Evolutionary conservation across 2,329 filamentous ascomycete genomes (phyloP), one percentile per base, ranked within the genome.

Genomic region (Penicillium sp.): DNA sequence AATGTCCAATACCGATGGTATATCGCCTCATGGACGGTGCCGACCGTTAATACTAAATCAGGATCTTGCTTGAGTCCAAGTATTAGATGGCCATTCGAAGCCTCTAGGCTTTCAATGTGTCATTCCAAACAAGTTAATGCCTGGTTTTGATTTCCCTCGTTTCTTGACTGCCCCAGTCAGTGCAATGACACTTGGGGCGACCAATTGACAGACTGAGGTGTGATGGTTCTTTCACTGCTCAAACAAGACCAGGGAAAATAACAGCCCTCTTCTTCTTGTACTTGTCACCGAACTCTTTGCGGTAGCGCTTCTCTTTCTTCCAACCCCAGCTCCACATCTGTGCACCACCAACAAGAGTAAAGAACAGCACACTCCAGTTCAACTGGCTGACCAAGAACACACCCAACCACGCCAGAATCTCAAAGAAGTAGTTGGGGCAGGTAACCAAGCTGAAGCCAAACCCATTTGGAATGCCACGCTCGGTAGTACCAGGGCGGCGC

Each of bases 361-460:
- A 97, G 18, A 96, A 64, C 14, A 86, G 79, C 0, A 94, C 90
- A 47, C 86, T 84, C 79, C 89, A 88, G 76, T 88, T 92, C 56
- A 78, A 58, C 67, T 90, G 87, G 65, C 86, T 92, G 50, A 93
- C 83, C 42, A 96, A 71, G 63, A 89, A 87, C 52, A 97, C 81
- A 24, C 92, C 92, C 29, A 90, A 65, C 94, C 94, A 99, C 0
- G 92, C 86, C 36, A 96, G 73, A 6, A 90, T 82, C 72, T 99
- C 94, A 65, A 95, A 97, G 79, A 96, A 85, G 80, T 99, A 99
- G 79, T 99, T 99, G 40, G 94, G 94, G 78, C 92, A 96, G 11
- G 94, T 99, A 49, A 99, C 93, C 34, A 90, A 77, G 60, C 79
- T 81, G 75, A 97, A 97, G 29, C 92, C 91, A 55, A 93, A 85